Percentiles rank a stretch among this genome's conserved stretches.
These are phyloP conservation scores for Colletotrichum sp. DNA, from an alignment of 2,329 filamentous ascomycete genomes.

Conservation along the genomic window DNA sequence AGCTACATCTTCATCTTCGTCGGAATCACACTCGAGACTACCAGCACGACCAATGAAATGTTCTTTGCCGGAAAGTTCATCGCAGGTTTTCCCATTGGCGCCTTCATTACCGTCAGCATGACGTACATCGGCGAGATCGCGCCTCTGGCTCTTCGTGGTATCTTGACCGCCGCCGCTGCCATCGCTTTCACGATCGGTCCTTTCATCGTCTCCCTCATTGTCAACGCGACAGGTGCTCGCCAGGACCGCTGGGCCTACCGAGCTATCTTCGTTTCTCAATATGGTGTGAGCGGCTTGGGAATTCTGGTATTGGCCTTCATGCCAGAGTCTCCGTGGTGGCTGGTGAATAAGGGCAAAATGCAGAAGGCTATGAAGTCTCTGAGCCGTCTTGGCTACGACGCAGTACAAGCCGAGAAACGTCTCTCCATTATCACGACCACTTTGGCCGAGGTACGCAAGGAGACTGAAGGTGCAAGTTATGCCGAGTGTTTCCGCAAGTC, in stretches of 20 bases:
- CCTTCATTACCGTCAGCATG: conserved; percentile 28
- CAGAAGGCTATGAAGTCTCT: conserved; percentile 25
- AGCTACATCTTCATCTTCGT: conserved; percentile 39
- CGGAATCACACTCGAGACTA: conserved; percentile 40
- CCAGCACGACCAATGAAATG: conserved; percentile 33
- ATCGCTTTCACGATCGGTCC: conserved; percentile 30
- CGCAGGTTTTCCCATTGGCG: conserved; percentile 41
- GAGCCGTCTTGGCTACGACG: conserved; percentile 31
- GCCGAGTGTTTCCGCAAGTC: conserved; percentile 43
- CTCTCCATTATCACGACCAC: conserved; percentile 33
- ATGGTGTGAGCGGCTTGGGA: conserved; percentile 17
- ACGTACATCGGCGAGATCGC: conserved; percentile 35
- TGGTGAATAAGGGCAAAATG: conserved; percentile 32
- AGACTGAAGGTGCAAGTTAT: conserved; percentile 41
- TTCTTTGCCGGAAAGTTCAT: conserved; percentile 48
- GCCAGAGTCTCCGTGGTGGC: conserved; percentile 49
- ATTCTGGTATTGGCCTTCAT: conserved; percentile 25
- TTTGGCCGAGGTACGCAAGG: conserved; percentile 34
- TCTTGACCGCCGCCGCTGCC: conserved; percentile 30
- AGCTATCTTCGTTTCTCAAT: conserved; percentile 19
- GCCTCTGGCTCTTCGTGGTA: conserved; percentile 31
- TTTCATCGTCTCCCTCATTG: conserved; percentile 33
- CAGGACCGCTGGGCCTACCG: conserved; percentile 36
- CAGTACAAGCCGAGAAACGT: conserved; percentile 30
- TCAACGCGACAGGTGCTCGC: conserved; percentile 30